These are phyloP conservation scores for Paecilomyces sp. DNA, from an alignment of 2,329 filamentous ascomycete species.

Conservation along the genomic window DNA sequence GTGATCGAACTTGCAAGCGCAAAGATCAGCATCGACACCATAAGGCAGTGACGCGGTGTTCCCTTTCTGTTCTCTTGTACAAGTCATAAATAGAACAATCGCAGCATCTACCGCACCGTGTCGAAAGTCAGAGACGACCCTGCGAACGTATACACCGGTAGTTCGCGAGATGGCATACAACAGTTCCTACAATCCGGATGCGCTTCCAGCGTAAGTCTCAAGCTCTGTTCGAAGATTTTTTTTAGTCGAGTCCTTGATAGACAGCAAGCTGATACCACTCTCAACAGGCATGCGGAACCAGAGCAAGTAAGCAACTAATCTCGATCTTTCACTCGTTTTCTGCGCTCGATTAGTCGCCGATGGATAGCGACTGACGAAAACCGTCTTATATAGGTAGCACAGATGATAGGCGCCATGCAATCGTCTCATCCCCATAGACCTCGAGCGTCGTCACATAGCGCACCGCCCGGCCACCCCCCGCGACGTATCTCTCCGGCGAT, in stretches of 20 bases:
- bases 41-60: not conserved
- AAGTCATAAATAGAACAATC: not conserved
- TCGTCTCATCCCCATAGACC: conserved; percentile 17
- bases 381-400: conserved; percentile 31
- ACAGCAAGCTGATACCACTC: conserved; percentile 1
- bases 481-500: conserved; percentile 5
- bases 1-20: not conserved
- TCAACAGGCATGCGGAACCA: conserved; percentile 63
- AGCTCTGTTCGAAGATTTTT: conserved; percentile 9
- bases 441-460: not conserved
- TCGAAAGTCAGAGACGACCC: not conserved
- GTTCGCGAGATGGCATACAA: conserved; percentile 75
- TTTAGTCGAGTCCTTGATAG: not conserved
- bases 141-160: not conserved
- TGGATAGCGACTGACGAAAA: not conserved
- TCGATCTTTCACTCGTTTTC: not conserved
- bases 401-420: conserved; percentile 34
- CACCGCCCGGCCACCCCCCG: conserved; percentile 6
- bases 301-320: conserved; percentile 49
- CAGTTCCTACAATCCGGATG: conserved; percentile 85
- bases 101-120: not conserved
- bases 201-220: conserved; percentile 72
- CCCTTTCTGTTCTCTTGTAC: not conserved
- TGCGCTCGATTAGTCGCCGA: conserved; percentile 4
- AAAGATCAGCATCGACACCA: not conserved